These are phyloP conservation scores for Bauhinia variegata DNA, from an alignment of 306 rosid genomes.

Conservation along the genomic window DNA sequence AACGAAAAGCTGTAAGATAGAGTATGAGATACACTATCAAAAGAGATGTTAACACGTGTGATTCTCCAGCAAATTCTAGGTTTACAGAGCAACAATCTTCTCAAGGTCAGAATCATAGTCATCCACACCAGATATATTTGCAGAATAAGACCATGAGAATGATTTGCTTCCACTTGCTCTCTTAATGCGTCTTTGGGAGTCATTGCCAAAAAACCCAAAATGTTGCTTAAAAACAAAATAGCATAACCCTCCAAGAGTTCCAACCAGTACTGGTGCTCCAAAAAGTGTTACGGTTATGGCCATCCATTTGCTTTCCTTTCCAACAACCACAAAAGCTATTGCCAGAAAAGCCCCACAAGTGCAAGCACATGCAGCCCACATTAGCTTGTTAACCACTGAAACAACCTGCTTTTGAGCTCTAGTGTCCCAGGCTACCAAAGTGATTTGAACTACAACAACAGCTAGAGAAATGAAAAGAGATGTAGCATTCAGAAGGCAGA, in stretches of 20 bases:
- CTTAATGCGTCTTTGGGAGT: constrained; percentile 86
- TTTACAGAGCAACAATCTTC: constrained; percentile 75
- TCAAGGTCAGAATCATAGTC: constrained; percentile 83
- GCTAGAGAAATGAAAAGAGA: constrained; percentile 94
- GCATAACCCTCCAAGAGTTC: constrained; percentile 87
- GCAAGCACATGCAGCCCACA: constrained; percentile 99
- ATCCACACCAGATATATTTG: constrained; percentile 75
- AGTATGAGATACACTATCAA: too few species aligned
- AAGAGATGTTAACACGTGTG: too few species aligned
- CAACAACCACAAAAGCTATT: constrained; percentile 79
- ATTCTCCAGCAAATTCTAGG: constrained; percentile 3
- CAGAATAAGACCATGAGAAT: constrained; percentile 90
- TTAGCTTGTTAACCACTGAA: constrained; percentile 88
- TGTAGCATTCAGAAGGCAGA: constrained; percentile 77
- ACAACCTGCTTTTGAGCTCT: constrained; percentile 89
- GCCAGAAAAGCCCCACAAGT: constrained; percentile 87
- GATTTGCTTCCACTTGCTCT: constrained; percentile 85
- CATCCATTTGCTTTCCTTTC: constrained; percentile 69
- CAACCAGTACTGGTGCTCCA: constrained; percentile 78
- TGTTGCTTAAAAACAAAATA: constrained; percentile 89
- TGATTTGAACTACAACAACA: constrained; percentile 94
- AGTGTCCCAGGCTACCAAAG: constrained; percentile 98
- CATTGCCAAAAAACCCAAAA: constrained; percentile 59
- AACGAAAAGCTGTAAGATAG: too few species aligned
- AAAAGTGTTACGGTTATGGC: constrained; percentile 69